Evolutionary conservation across 495 filamentous ascomycete species (phyloP).

Genomic region (Acidomyces sp.): DNA sequence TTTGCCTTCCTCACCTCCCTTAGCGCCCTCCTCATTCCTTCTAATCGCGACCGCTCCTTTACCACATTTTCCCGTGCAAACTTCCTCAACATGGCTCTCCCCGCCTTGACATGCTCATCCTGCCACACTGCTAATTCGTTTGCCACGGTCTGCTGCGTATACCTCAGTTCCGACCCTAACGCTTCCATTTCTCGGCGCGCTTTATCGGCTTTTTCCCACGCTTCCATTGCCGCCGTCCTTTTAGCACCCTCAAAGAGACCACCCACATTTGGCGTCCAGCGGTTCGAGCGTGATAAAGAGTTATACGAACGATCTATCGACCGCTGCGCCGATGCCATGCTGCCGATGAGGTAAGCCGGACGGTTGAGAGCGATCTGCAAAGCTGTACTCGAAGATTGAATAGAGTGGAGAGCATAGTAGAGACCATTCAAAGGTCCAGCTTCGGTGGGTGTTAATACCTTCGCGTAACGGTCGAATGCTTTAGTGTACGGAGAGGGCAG

Average conservation of each 20-base stretch:
- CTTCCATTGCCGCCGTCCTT: slow-evolving; percentile 64
- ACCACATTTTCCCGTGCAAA: slow-evolving; percentile 69
- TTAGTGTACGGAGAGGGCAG: slow-evolving; percentile 54
- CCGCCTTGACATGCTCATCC: slow-evolving; percentile 68
- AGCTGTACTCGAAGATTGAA: slow-evolving; percentile 65
- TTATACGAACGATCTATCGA: slow-evolving; percentile 61
- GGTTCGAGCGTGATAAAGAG: slow-evolving; percentile 55
- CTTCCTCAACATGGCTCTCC: slow-evolving; percentile 55
- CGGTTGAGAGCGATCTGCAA: slow-evolving; percentile 68
- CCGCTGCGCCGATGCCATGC: slow-evolving; percentile 48
- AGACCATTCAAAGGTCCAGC: slow-evolving; percentile 63
- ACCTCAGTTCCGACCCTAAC: slow-evolving; percentile 65
- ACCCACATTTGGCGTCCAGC: slow-evolving; percentile 55
- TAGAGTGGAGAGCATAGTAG: slow-evolving; percentile 58
- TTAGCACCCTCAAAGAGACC: slow-evolving; percentile 82
- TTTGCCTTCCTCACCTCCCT: slow-evolving; percentile 31
- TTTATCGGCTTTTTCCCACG: slow-evolving; percentile 56
- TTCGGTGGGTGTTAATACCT: slow-evolving; percentile 51
- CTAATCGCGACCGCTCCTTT: slow-evolving; percentile 62
- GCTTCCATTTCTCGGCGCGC: slow-evolving; percentile 50
- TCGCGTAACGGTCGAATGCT: slow-evolving; percentile 61
- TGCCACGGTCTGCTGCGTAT: slow-evolving; percentile 87
- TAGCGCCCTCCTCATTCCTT: slow-evolving; percentile 65
- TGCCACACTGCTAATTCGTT: slow-evolving; percentile 88
- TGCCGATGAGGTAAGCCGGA: slow-evolving; percentile 62